Evolutionary conservation across 257 asterid species (phyloP).

Genomic region (Sherardia arvensis): DNA sequence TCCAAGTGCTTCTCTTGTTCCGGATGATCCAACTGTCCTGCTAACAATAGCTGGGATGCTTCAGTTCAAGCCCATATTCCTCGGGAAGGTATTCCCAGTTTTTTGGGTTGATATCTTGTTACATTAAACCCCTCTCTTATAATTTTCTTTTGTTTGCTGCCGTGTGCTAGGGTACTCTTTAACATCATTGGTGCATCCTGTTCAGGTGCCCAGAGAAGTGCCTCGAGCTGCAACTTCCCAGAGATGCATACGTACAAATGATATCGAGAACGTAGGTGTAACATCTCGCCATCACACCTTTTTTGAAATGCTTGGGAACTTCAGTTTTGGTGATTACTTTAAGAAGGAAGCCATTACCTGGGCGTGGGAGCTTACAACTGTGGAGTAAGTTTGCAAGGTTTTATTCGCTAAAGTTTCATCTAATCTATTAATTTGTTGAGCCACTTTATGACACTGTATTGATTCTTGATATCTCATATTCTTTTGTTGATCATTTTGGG

Average conservation of each 20-base stretch:
- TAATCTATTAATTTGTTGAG: background rate
- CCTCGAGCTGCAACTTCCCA: conserved; percentile 93
- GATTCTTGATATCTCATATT: background rate
- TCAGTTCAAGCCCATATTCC: conserved; percentile 95
- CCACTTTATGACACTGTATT: background rate
- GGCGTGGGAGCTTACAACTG: conserved; percentile 96
- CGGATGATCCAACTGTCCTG: conserved; percentile 94
- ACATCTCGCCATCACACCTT: conserved; percentile 96
- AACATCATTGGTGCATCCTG: conserved; percentile 16
- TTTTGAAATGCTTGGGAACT: conserved; percentile 99
- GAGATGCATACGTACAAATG: conserved; percentile 88
- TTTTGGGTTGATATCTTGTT: background rate
- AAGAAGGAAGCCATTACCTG: conserved; percentile 82
- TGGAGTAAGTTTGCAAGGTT: conserved; percentile 41
- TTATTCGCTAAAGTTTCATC: background rate
- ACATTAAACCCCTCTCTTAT: background rate
- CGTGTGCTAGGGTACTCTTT: conserved; percentile 7
- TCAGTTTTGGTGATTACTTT: conserved; percentile 96
- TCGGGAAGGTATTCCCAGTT: conserved; percentile 56
- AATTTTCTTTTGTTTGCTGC: background rate
- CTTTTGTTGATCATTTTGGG: background rate
- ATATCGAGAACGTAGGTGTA: conserved; percentile 84
- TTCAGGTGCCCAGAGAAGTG: conserved; percentile 79
- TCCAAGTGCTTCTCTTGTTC: conserved; percentile 94
- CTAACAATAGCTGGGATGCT: conserved; percentile 98